Evolutionary conservation across 768 basidiomycete genomes (phyloP), one percentile per base, ranked within the genome.

Genomic region (Gautieria morchelliformis): DNA sequence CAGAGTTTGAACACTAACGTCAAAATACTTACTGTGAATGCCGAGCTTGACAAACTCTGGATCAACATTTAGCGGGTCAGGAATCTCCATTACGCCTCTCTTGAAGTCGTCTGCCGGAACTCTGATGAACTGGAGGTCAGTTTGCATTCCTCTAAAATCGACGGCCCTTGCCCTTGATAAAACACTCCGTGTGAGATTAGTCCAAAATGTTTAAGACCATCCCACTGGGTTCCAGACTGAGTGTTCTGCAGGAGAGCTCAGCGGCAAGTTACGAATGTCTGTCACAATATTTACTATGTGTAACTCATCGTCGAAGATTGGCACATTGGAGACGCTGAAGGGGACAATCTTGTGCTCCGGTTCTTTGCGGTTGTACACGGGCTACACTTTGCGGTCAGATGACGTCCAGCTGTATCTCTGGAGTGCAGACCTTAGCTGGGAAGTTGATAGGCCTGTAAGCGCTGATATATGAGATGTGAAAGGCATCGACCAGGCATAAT

Each of bases 191-290:
- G 30, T 20, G 47, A 33, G 27, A 67, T 49, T 42, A 85, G 59
- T 3, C 81, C 81, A 62, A 74, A 81, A 61, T 85, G 83, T 59
- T 77, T 74, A 64, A 85, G 56, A 8, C 84, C 83, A 61, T 86
- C 84, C 84, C 84, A 85, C 62, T 87, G 84, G 4, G 82, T 75
- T 9, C 84, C 82, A 0, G 83, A 83, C 69, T 86, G 85, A 0
- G 84, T 83, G 61, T 87, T 85, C 84, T 85, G 62, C 9, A 52
- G n/a, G 58, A 20, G 35, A 14, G 40, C 42, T 53, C 24, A 44
- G 41, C 14, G 58, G 14, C 32, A 32, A 40, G 24, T 12, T 35
- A 14, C 12, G 15, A 40, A 12, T 12, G 7, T 30, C 14, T 47
- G 10, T 11, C 32, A 44, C 24, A 47, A 32, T 7, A 39, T 46